phyloP scores from a whole-genome alignment of 2,329 filamentous ascomycete species.

The Fusarium xylarioides region DNA sequence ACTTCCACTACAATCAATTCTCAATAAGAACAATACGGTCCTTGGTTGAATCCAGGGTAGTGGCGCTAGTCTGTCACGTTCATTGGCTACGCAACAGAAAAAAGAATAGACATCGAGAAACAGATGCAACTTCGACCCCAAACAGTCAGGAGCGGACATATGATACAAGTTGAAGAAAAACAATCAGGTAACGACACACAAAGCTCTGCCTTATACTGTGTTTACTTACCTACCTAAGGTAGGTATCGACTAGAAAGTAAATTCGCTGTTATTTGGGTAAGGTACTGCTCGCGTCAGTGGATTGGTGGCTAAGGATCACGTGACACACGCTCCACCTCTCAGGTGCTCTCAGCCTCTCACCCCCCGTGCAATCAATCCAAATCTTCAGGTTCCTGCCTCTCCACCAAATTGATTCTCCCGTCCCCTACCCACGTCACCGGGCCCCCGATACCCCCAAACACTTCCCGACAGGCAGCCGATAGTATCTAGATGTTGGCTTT shows the following conservation, averaged over 20 bases:
- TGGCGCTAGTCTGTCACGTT: not conserved
- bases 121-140: not conserved
- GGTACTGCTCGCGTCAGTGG: not conserved
- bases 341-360: constrained; percentile 30
- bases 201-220: not conserved
- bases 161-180: not conserved
- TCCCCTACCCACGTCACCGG: constrained; percentile 46
- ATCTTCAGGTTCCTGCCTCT: constrained; percentile 50
- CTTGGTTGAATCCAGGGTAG: constrained; percentile 13
- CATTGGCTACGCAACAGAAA: constrained; percentile 1
- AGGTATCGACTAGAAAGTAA: not conserved
- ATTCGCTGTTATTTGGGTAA: not conserved
- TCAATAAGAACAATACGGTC: not conserved
- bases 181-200: not conserved
- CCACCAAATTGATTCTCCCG: constrained; percentile 47
- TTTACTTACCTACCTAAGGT: not conserved
- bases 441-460: constrained; percentile 43
- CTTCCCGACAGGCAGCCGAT: constrained; percentile 36
- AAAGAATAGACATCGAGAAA: constrained; percentile 1
- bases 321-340: constrained; percentile 15
- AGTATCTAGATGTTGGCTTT: constrained; percentile 41
- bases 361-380: constrained; percentile 47
- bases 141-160: not conserved
- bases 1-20: not conserved
- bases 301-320: constrained; percentile 21